Conservation (phyloP, 2,329 filamentous ascomycete species). For the Neurospora sp. region DNA sequence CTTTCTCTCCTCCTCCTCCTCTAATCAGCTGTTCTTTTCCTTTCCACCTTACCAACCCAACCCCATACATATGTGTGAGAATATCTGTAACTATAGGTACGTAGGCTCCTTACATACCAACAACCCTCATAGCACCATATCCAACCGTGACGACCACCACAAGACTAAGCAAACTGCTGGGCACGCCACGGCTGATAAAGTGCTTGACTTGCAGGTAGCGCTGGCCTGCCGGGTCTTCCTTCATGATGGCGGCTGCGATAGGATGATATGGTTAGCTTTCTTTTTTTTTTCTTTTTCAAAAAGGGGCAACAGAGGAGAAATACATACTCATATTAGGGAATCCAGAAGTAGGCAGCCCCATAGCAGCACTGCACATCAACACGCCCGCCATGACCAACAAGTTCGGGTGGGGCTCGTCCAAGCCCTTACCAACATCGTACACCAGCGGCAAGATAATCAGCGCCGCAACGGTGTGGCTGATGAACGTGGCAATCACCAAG, state of each 20-base stretch:
- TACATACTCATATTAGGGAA: conserved; percentile 99
- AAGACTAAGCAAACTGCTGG: conserved; percentile 74
- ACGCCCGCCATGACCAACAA: conserved; percentile 90
- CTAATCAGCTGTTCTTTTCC: not conserved
- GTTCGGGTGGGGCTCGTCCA: conserved; percentile 89
- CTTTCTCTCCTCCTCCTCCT: not conserved
- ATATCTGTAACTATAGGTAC: not conserved
- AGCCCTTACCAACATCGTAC: conserved; percentile 69
- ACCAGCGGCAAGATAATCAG: conserved; percentile 91
- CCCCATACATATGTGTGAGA: not conserved
- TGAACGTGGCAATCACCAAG: conserved; percentile 90
- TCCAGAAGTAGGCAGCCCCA: conserved; percentile 90
- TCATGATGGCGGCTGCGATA: conserved; percentile 84
- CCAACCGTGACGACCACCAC: conserved; percentile 78
- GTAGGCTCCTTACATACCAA: conserved; percentile 23
- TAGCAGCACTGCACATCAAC: conserved; percentile 94
- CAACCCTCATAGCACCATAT: conserved; percentile 76
- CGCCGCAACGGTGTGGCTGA: conserved; percentile 93
- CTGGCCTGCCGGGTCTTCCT: conserved; percentile 90
- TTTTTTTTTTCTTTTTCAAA: conserved; percentile 13
- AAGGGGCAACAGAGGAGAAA: not conserved
- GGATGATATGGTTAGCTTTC: conserved; percentile 1
- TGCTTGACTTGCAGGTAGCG: conserved; percentile 87
- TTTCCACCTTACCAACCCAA: not conserved
- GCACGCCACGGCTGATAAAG: conserved; percentile 89